Percentiles rank a stretch among this genome's conserved stretches.
phyloP scores from a whole-genome alignment of 2,329 filamentous ascomycete genomes.

The Pseudogymnoascus sp. region DNA sequence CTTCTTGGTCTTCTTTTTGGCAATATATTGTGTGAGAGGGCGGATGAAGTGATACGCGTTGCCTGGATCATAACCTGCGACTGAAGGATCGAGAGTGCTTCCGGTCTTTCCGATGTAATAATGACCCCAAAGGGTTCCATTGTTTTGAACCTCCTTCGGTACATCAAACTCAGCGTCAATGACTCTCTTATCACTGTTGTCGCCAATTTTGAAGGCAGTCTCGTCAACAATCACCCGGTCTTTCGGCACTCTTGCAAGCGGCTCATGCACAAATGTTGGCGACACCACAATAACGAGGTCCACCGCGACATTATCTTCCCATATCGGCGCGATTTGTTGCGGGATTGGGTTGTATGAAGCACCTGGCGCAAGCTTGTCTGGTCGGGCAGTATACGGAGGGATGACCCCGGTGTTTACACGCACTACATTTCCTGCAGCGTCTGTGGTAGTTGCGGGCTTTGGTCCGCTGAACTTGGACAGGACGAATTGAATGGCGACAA shows the following conservation, averaged over 20 bases:
- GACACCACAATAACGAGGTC: constrained; percentile 85
- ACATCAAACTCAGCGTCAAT: constrained; percentile 72
- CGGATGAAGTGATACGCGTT: constrained; percentile 78
- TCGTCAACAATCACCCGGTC: constrained; percentile 72
- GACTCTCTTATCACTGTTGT: constrained; percentile 70
- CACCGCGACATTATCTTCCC: constrained; percentile 69
- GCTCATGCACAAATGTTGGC: constrained; percentile 60
- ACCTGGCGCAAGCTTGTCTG: constrained; percentile 51
- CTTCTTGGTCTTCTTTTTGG: constrained; percentile 85
- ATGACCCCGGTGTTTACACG: constrained; percentile 50
- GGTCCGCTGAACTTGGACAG: constrained; percentile 48
- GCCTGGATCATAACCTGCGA: constrained; percentile 62
- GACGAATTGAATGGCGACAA: constrained; percentile 49
- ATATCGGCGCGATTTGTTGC: constrained; percentile 73
- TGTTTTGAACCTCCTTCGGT: constrained; percentile 74
- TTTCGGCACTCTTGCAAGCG: constrained; percentile 56
- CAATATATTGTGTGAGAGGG: constrained; percentile 80
- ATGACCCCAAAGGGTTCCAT: constrained; percentile 90
- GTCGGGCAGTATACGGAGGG: constrained; percentile 58
- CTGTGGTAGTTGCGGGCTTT: constrained; percentile 39
- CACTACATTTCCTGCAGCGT: constrained; percentile 47
- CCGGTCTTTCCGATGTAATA: constrained; percentile 81
- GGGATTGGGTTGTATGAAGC: constrained; percentile 60
- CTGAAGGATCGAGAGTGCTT: constrained; percentile 66
- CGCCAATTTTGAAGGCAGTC: constrained; percentile 69